Conservation (phyloP, 2,329 filamentous ascomycete genomes). For the Shiraia sp. region DNA sequence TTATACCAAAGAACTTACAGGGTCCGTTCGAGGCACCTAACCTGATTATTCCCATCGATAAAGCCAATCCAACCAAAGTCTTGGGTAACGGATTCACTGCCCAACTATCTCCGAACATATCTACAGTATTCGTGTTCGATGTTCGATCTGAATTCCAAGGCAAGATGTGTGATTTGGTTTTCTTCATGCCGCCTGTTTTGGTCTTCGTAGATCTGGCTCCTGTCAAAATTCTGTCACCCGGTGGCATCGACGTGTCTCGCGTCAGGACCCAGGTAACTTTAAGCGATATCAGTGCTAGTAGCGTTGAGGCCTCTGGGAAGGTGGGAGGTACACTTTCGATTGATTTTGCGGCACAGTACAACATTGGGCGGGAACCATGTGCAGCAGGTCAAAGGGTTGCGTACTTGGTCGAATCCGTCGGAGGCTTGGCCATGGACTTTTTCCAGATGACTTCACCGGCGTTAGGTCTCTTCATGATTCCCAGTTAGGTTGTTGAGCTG, state of each 20-base stretch:
- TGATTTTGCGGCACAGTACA: conserved; percentile 20
- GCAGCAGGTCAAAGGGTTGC: conserved; percentile 26
- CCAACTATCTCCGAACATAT: conserved; percentile 44
- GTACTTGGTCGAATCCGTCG: conserved; percentile 27
- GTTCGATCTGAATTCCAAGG: conserved; percentile 45
- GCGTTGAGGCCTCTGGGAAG: conserved; percentile 3
- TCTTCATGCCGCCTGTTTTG: conserved; percentile 50
- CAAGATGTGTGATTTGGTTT: conserved; percentile 53
- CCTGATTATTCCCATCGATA: conserved; percentile 44
- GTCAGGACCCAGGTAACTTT: conserved; percentile 18
- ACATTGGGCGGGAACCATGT: conserved; percentile 27
- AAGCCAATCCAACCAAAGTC: conserved; percentile 40
- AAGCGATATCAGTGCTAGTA: conserved; percentile 9
- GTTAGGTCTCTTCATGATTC: conserved; percentile 28
- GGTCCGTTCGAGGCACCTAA: conserved; percentile 44
- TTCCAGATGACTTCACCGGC: conserved; percentile 31
- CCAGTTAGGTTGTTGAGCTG: neutral
- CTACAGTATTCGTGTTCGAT: conserved; percentile 53
- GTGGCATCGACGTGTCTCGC: conserved; percentile 40
- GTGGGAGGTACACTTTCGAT: conserved; percentile 21
- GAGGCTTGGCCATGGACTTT: conserved; percentile 28
- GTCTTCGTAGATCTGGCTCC: conserved; percentile 38
- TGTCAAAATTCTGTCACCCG: conserved; percentile 33
- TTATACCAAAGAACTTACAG: conserved; percentile 28
- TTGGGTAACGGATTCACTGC: conserved; percentile 48